Percentiles rank a stretch among this genome's conserved stretches.
Evolutionary conservation across 1,284 basidiomycete genomes (phyloP).

Genomic region (Rhizoctonia solani): DNA sequence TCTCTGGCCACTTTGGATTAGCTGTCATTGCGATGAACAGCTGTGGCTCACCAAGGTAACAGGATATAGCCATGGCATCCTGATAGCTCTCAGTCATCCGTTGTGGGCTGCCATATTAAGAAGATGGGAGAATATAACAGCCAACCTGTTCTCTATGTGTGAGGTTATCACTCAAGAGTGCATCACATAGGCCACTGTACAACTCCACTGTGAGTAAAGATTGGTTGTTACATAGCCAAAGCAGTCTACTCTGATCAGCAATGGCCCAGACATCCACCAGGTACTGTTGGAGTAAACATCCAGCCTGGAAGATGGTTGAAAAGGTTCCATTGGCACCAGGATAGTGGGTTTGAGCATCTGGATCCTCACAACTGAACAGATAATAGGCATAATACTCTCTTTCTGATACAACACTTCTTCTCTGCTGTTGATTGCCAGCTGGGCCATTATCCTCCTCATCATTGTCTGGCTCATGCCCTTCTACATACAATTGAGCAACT

Average conservation of each 20-base stretch:
- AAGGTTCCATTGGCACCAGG: constrained; percentile 37
- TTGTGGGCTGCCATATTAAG: constrained; percentile 48
- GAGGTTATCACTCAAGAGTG: constrained; percentile 42
- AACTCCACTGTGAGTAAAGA: constrained; percentile 46
- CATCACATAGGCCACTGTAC: constrained; percentile 50
- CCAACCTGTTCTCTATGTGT: constrained; percentile 42
- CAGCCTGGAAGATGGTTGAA: constrained; percentile 47
- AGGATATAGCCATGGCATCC: constrained; percentile 52
- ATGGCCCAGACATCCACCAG: constrained; percentile 46
- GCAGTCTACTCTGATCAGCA: constrained; percentile 43
- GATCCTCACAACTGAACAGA: constrained; percentile 42
- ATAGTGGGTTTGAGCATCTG: not conserved
- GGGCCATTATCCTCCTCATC: constrained; percentile 13
- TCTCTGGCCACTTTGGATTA: constrained; percentile 55
- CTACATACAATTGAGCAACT: too few relatives aligned
- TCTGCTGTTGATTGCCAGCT: not conserved
- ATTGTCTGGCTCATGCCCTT: constrained; percentile 4
- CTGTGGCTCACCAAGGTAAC: constrained; percentile 46
- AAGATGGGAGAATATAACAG: constrained; percentile 49
- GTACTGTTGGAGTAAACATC: constrained; percentile 51
- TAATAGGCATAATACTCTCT: constrained; percentile 43
- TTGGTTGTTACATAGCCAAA: constrained; percentile 47
- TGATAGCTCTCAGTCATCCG: constrained; percentile 52
- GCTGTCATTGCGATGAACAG: constrained; percentile 55
- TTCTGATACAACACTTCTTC: constrained; percentile 3